These are phyloP conservation scores for Betula pendula DNA, from an alignment of 306 rosid species.

Conservation along the genomic window DNA sequence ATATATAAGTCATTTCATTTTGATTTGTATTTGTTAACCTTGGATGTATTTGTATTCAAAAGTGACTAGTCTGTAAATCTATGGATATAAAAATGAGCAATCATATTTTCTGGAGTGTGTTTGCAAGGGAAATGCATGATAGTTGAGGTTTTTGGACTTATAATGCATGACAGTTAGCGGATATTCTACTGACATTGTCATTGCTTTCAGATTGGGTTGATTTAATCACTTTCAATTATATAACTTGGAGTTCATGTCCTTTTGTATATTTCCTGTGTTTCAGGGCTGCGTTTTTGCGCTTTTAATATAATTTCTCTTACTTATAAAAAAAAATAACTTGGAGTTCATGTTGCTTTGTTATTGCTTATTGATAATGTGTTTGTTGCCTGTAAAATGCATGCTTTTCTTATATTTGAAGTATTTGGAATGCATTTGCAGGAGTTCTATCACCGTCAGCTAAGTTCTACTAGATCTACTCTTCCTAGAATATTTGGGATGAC, in stretches of 20 bases:
- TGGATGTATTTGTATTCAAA: neutral
- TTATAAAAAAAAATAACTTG: too few species aligned
- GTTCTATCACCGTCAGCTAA: conserved; percentile 60
- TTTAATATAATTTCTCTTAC: too few species aligned
- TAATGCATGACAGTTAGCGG: conserved; percentile 10
- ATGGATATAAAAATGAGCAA: neutral
- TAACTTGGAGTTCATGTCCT: too few species aligned
- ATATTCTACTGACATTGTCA: conserved; percentile 1
- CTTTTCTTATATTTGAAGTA: conserved; percentile 18
- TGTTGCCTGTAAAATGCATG: conserved; percentile 3
- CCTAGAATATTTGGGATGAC: conserved; percentile 93
- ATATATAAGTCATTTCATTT: neutral
- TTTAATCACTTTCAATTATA: neutral
- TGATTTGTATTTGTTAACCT: neutral
- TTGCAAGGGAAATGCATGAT: neutral
- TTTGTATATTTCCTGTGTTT: too few species aligned
- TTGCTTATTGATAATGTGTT: conserved; percentile 12
- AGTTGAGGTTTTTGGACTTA: conserved; percentile 9
- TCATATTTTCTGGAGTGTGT: neutral
- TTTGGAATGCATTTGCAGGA: conserved; percentile 55
- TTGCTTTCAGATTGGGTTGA: neutral
- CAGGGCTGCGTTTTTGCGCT: too few species aligned
- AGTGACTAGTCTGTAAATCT: neutral
- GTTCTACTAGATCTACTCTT: conserved; percentile 39
- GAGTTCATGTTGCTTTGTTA: conserved; percentile 8